phyloP scores from a whole-genome alignment of 169 alveolate genomes.

The Babesia caballi region DNA sequence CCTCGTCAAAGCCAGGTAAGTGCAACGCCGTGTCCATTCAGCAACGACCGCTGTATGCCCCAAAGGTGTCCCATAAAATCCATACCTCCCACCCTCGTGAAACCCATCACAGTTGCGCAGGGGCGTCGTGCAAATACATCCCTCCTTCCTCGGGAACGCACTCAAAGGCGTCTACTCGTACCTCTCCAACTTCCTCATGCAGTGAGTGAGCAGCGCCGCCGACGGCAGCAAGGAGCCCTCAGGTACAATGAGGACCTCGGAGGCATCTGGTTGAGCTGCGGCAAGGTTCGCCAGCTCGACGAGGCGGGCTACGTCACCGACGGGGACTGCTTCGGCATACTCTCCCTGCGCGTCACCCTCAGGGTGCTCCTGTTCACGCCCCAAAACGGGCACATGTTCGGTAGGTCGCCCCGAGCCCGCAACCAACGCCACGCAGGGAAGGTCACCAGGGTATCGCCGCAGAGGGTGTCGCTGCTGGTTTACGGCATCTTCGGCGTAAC shows the following conservation, averaged over 20 bases:
- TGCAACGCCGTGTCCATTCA: too few species aligned
- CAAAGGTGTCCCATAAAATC: too few species aligned
- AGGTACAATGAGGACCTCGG: constrained; percentile 59
- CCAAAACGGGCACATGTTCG: constrained; percentile 14
- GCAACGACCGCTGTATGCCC: too few species aligned
- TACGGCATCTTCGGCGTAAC: constrained; percentile 58
- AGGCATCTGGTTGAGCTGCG: constrained; percentile 63
- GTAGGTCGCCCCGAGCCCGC: neutral
- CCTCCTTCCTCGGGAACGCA: constrained; percentile 58
- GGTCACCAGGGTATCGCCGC: constrained; percentile 11
- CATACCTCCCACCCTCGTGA: neutral
- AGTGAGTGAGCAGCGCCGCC: constrained; percentile 11
- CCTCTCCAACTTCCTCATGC: constrained; percentile 62
- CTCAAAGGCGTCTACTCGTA: constrained; percentile 44
- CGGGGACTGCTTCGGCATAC: constrained; percentile 48
- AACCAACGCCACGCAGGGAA: constrained; percentile 22
- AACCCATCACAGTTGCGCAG: neutral
- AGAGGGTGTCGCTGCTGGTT: constrained; percentile 51
- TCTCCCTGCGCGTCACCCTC: constrained; percentile 43
- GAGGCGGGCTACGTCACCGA: constrained; percentile 44
- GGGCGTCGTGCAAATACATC: constrained; percentile 65
- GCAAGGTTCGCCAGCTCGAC: constrained; percentile 42
- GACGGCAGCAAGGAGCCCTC: neutral
- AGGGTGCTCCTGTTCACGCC: constrained; percentile 45
- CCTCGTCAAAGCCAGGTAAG: constrained; percentile 32